Conservation (phyloP, 768 basidiomycete species). For the Mycena rosella region DNA sequence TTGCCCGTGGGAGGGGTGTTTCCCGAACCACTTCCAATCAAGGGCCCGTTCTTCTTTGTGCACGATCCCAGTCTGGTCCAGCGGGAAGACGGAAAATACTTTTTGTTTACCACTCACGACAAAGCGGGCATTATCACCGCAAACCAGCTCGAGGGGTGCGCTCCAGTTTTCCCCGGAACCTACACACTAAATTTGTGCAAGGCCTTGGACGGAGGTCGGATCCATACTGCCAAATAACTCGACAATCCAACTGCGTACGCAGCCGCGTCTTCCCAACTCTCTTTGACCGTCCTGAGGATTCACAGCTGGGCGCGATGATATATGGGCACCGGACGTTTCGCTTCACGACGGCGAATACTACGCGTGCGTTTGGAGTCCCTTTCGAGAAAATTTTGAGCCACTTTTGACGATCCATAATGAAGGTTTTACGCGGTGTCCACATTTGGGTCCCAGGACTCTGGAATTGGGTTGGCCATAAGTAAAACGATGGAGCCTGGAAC, state of each 20-base stretch:
- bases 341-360: slow-evolving; percentile 24
- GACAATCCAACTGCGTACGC: slow-evolving; percentile 26
- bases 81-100: slow-evolving; percentile 30
- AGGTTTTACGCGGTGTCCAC: slow-evolving; percentile 32
- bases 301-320: slow-evolving; percentile 28
- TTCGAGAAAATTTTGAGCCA: no score
- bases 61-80: slow-evolving; percentile 32
- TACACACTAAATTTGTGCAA: not conserved
- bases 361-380: slow-evolving; percentile 3
- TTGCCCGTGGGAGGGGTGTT: not conserved
- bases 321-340: slow-evolving; percentile 33
- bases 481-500: slow-evolving; percentile 28
- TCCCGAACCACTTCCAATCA: slow-evolving; percentile 26
- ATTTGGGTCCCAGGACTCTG: slow-evolving; percentile 32
- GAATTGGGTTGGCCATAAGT: slow-evolving; percentile 25
- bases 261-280: not conserved
- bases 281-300: not conserved
- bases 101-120: slow-evolving; percentile 33
- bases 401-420: not conserved
- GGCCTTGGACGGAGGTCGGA: slow-evolving; percentile 29
- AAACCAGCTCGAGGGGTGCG: slow-evolving; percentile 20
- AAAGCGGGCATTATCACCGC: slow-evolving; percentile 34
- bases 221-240: slow-evolving; percentile 29
- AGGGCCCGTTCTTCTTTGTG: slow-evolving; percentile 30
- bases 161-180: not conserved